Base-by-base conservation (phyloP, 1,139 yeast species). In the Blastobotrys arbuscula region DNA sequence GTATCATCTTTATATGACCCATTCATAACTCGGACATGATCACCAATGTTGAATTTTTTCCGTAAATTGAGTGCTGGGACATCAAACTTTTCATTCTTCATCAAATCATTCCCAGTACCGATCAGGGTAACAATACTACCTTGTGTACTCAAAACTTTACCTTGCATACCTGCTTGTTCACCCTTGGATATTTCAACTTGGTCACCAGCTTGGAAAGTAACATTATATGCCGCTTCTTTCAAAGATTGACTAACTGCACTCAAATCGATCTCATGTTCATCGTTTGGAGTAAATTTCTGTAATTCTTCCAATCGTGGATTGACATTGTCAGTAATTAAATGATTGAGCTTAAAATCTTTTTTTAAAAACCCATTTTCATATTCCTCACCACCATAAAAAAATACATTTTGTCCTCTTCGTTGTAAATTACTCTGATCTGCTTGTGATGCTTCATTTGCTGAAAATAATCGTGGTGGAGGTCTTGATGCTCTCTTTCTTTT, bases 1-100 rank as follows among this genome's bases (percentile, higher is more conserved):
- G 96, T 87, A 62, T 90, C 97, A 60, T 90, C 97, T 49, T 81
- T 75, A 66, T 88, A 95, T 62, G 84, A 88, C 62, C 98, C 98
- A 63, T 84, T 87, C 42, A 87, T 79, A 28, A 92, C 95, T 52
- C 96, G 82, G 15, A 94, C 96, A 64, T 92, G 97, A 66, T 92
- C 98, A 74, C 98, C 98, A 47, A 89, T 81, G 47, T 78, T 71
- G 67, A 92, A 92, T 45, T 86, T 81, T 65, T 92, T 92, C 62
- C 97, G 79, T 61, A 92, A 74, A 56, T 88, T 85, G 46, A 77
- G 76, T 3, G 84, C 78, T 23, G 97, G 97, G 42, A 90, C 85
- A 59, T 82, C 86, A 50, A 82, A 69, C 50, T 75, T 70, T 55
- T 75, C 69, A 55, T 72, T 67, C 44, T 66, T 69, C 47, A 76